These are phyloP conservation scores for Hymenoscyphus linearis DNA, from an alignment of 2,329 filamentous ascomycete genomes.

Conservation along the genomic window DNA sequence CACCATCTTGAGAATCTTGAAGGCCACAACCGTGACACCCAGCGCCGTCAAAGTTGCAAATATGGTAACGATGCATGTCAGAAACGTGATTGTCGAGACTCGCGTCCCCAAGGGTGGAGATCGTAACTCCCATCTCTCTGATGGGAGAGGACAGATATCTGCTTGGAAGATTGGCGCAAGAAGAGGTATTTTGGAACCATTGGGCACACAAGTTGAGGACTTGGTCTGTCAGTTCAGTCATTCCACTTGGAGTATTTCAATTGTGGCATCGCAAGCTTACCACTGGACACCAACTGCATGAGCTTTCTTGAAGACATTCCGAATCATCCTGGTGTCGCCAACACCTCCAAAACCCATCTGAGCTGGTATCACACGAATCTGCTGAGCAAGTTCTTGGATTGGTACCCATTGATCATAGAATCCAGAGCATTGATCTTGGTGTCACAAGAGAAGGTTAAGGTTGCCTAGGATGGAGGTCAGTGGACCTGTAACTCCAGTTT, in stretches of 20 bases:
- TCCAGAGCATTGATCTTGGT: too few species aligned
- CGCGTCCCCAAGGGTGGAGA: slow-evolving; percentile 37
- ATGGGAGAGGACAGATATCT: slow-evolving; percentile 47
- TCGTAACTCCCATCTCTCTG: slow-evolving; percentile 41
- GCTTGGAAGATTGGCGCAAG: slow-evolving; percentile 47
- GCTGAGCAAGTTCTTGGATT: neutral
- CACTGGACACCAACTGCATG: slow-evolving; percentile 28
- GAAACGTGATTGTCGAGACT: slow-evolving; percentile 38
- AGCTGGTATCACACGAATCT: neutral
- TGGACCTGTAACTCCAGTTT: too few species aligned
- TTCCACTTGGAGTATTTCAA: slow-evolving; percentile 4
- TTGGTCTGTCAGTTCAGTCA: slow-evolving; percentile 1
- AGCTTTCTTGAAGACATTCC: slow-evolving; percentile 37
- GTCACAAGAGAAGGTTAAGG: too few species aligned
- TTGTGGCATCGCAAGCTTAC: slow-evolving; percentile 19
- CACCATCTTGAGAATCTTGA: slow-evolving; percentile 9
- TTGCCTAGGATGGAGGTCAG: too few species aligned
- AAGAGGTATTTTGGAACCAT: slow-evolving; percentile 39
- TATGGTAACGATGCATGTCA: slow-evolving; percentile 34
- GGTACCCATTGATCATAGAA: too few species aligned
- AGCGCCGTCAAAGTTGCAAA: slow-evolving; percentile 29
- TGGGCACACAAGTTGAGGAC: slow-evolving; percentile 49
- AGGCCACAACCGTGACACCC: slow-evolving; percentile 6
- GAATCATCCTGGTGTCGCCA: slow-evolving; percentile 47
- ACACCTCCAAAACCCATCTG: slow-evolving; percentile 42